Percentiles rank a stretch among this genome's conserved stretches.
Evolutionary conservation across 2,329 filamentous ascomycete genomes (phyloP).

Genomic region (Biscogniauxia mediterranea): DNA sequence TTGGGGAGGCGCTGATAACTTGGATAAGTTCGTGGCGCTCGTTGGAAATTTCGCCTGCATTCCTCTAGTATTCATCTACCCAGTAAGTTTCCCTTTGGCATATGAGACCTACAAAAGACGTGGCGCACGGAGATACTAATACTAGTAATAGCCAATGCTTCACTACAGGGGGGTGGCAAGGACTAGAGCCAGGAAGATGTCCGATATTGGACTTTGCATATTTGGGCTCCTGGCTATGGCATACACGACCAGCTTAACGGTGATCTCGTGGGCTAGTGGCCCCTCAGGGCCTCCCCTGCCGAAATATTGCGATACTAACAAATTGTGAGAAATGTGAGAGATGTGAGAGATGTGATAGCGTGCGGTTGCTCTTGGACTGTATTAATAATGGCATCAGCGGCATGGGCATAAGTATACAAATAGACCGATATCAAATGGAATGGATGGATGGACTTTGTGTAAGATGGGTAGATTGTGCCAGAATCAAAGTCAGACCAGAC

Average conservation of each 20-base stretch:
- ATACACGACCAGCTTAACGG: constrained; percentile 85
- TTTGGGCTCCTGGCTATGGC: constrained; percentile 86
- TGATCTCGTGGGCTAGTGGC: constrained; percentile 78
- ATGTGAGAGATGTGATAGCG: neutral
- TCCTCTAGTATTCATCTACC: constrained; percentile 95
- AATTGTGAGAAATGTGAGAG: constrained; percentile 14
- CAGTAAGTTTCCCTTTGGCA: constrained; percentile 60
- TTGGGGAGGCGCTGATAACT: constrained; percentile 86
- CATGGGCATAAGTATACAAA: constrained; percentile 1
- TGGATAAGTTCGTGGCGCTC: constrained; percentile 96
- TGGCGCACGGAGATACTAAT: neutral
- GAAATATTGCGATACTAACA: constrained; percentile 52
- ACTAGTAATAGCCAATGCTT: constrained; percentile 70
- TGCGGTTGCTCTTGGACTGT: constrained; percentile 17
- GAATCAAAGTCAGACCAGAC: neutral
- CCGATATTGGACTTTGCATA: constrained; percentile 74
- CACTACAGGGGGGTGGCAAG: constrained; percentile 80
- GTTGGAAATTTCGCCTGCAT: constrained; percentile 98
- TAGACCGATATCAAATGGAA: neutral
- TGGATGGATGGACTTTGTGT: neutral
- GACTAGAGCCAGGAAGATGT: constrained; percentile 62
- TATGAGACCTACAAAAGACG: neutral
- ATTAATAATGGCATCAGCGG: constrained; percentile 26
- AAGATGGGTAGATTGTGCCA: neutral
- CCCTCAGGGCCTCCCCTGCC: constrained; percentile 42